Evolutionary conservation across 768 basidiomycete species (phyloP), one percentile per base, ranked within the genome.

Genomic region (Pleurotus citrinopileatus): DNA sequence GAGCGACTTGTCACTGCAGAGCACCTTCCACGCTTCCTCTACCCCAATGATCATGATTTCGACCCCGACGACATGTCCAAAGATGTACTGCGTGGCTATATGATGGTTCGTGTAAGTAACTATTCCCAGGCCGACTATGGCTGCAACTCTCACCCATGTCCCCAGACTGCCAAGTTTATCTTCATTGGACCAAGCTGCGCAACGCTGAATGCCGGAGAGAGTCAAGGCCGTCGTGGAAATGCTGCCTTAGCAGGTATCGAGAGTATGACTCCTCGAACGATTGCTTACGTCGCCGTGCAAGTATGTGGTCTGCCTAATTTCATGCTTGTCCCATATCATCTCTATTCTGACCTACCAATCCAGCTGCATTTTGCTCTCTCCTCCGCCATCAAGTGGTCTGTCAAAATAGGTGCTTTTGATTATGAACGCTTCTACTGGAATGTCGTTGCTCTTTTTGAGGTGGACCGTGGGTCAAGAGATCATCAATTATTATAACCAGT

Each of bases 21-120:
- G 55, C 45, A 70, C 70, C 68, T 66, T 69, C 62, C 44, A 66
- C 62, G 47, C 63, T 64, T 13, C 64, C 69, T 34, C 67, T 59
- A 36, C 52, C 56, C 45, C 68, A 51, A 61, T 66, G 66, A 58
- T 63, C 57, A 10, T 59, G 22, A 53, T 58, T 66, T 52, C 57
- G 50, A 51, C 15, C 3, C 5, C 4, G 22, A 9, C 13, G 29
- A 37, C n/a, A 13, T 51, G 20, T 19, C 9, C 7, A 37, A 51
- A 3, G 20, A 29, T 17, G 23, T 37, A 3, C 34, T 51, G 4
- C 34, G 34, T 34, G 50, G 50, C 9, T 40, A 51, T 23, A 7
- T 51, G 12, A 51, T 51, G 50, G 26, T 40, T 51, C 48, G 48
- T 6, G 48, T 51, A 25, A 51, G 48, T 8, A n/a, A n/a, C n/a